phyloP scores from a whole-genome alignment of 495 filamentous ascomycete genomes.

The Aspergillus leporis region DNA sequence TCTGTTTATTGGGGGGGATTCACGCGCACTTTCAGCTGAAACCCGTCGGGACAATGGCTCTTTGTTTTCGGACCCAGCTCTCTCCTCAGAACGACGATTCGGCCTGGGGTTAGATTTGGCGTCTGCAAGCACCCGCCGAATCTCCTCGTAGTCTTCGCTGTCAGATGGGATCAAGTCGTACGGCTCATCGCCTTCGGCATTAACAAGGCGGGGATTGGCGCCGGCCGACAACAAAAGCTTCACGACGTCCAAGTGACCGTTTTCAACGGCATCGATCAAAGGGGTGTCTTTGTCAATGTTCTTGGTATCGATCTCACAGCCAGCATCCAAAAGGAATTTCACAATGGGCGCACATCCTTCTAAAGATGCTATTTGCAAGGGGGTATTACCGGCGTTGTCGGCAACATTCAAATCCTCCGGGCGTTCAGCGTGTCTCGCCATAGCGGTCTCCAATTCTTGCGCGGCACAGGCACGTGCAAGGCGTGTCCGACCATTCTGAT shows the following conservation, averaged over 20 bases:
- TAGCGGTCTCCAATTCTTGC: conserved; percentile 70
- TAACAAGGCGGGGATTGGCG: conserved; percentile 84
- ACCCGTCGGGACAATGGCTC: conserved; percentile 64
- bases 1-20: conserved; percentile 53
- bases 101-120: conserved; percentile 48
- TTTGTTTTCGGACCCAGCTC: conserved; percentile 50
- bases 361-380: conserved; percentile 85
- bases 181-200: conserved; percentile 83
- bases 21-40: conserved; percentile 66
- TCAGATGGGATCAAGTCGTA: conserved; percentile 77
- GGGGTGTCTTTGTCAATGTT: conserved; percentile 88
- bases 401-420: conserved; percentile 84
- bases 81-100: conserved; percentile 65
- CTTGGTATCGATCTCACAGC: conserved; percentile 79
- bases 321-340: conserved; percentile 67
- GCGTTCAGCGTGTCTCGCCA: conserved; percentile 66
- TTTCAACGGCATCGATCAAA: conserved; percentile 92
- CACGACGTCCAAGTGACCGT: conserved; percentile 89
- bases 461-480: conserved; percentile 82
- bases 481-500: conserved; percentile 81
- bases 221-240: conserved; percentile 79
- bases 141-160: conserved; percentile 62
- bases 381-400: conserved; percentile 92
- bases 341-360: conserved; percentile 80
- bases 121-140: conserved; percentile 47